Evolutionary conservation across 208 protist genomes (phyloP).

Genomic region (Leptomonas seymouri): DNA sequence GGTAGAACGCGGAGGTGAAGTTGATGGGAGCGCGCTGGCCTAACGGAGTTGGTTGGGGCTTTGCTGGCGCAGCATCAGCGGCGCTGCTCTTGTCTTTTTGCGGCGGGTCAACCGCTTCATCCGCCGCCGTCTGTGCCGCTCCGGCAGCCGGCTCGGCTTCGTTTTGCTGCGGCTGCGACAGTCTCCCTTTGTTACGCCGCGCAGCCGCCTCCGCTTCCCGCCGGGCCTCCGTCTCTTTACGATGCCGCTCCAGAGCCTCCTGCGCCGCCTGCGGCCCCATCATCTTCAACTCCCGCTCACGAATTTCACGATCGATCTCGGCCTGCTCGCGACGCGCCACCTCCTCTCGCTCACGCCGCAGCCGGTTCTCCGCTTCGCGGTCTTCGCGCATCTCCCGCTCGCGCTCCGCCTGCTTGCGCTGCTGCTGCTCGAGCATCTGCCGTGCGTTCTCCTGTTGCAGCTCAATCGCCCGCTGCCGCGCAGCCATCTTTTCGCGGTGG

Average conservation of each 20-base stretch:
- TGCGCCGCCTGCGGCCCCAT: constrained; percentile 30
- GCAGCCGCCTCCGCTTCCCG: constrained; percentile 34
- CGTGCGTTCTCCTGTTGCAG: constrained; percentile 78
- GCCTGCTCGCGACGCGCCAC: constrained; percentile 44
- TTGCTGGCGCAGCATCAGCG: not conserved
- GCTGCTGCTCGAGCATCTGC: constrained; percentile 61
- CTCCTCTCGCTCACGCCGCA: constrained; percentile 52
- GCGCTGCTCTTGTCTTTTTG: not conserved
- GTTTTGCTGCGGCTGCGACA: not conserved
- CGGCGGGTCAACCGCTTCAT: not conserved
- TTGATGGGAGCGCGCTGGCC: constrained; percentile 10
- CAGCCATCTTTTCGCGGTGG: constrained; percentile 33
- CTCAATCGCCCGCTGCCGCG: constrained; percentile 55
- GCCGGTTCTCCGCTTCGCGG: constrained; percentile 45
- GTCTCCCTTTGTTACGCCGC: constrained; percentile 21
- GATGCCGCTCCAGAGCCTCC: constrained; percentile 30
- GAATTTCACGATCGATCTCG: constrained; percentile 58
- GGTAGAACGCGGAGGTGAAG: constrained; percentile 7
- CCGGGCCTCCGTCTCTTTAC: constrained; percentile 28
- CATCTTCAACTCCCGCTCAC: constrained; percentile 47
- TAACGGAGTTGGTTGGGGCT: not conserved
- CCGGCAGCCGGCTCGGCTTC: not conserved
- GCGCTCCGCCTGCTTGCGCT: constrained; percentile 44
- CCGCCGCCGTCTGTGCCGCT: not conserved
- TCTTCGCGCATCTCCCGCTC: constrained; percentile 45